These are phyloP conservation scores for Funneliformis caledonium DNA, from an alignment of 371 early-diverging fungal species.

Conservation along the genomic window DNA sequence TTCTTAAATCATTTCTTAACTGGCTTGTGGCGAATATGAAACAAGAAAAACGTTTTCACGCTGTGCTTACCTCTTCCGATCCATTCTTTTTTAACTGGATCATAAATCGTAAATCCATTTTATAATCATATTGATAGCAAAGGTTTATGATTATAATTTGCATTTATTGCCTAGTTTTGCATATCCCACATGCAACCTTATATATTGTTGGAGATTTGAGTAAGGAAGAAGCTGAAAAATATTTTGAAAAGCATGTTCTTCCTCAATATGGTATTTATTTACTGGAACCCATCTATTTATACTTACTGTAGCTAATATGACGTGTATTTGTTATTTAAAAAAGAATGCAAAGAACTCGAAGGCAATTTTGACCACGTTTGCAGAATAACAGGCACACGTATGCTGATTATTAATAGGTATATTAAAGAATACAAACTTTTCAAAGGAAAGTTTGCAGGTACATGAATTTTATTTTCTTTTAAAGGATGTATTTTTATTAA, in stretches of 20 bases:
- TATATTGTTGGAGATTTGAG: slow-evolving; percentile 35
- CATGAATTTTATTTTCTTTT: too few relatives aligned
- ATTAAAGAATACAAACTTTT: not conserved
- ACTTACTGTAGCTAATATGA: too few relatives aligned
- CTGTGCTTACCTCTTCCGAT: slow-evolving; percentile 38
- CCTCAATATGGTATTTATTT: slow-evolving; percentile 13
- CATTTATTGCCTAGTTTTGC: slow-evolving; percentile 27
- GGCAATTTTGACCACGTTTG: not conserved
- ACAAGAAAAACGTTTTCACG: slow-evolving; percentile 23
- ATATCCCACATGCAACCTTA: slow-evolving; percentile 17
- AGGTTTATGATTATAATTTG: slow-evolving; percentile 10
- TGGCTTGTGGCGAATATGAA: slow-evolving; percentile 31
- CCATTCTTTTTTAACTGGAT: slow-evolving; percentile 30
- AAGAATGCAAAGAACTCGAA: slow-evolving; percentile 18
- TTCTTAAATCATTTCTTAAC: slow-evolving; percentile 36
- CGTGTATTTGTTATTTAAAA: slow-evolving; percentile 23
- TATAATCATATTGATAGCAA: slow-evolving; percentile 20
- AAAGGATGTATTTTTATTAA: not conserved
- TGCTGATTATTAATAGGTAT: slow-evolving; percentile 9
- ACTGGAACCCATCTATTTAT: slow-evolving; percentile 6
- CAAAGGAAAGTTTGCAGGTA: not conserved
- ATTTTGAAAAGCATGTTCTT: slow-evolving; percentile 5
- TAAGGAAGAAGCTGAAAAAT: slow-evolving; percentile 9
- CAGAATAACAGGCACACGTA: slow-evolving; percentile 5
- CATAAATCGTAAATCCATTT: slow-evolving; percentile 12